Evolutionary conservation across 208 protist species (phyloP).

Genomic region (Leishmania major): DNA sequence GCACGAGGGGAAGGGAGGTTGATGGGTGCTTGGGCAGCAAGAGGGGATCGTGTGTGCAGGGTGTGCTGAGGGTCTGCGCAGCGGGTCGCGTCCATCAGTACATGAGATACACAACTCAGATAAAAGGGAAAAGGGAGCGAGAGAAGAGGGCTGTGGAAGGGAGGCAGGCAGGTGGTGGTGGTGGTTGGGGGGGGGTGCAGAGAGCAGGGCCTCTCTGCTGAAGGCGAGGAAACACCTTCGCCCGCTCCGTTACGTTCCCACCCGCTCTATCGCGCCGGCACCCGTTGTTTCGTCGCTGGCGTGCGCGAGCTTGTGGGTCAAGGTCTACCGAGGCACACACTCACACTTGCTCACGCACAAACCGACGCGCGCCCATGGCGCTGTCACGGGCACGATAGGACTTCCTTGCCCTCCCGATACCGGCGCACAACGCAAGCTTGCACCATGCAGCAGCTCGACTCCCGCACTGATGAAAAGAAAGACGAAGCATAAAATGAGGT

Average conservation of each 20-base stretch:
- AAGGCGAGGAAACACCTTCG: neutral
- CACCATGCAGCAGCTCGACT: neutral
- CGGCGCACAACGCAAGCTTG: neutral
- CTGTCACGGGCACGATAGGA: neutral
- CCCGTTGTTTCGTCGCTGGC: too few species aligned
- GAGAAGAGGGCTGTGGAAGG: neutral
- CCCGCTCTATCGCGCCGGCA: neutral
- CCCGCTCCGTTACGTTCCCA: neutral
- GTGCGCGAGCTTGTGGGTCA: neutral
- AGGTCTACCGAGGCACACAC: too few species aligned
- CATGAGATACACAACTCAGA: neutral
- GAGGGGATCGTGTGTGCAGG: neutral
- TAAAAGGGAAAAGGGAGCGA: conserved; percentile 3
- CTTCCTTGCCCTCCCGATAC: neutral
- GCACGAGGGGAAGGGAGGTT: neutral
- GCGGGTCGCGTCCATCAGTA: neutral
- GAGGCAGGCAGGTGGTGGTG: neutral
- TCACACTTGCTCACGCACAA: neutral
- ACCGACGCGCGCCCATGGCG: neutral
- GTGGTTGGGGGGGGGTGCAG: neutral
- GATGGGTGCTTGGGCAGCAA: neutral
- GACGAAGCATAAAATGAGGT: neutral
- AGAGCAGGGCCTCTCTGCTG: neutral
- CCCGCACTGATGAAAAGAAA: neutral
- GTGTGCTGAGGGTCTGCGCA: neutral